These are phyloP conservation scores for Trypanosoma conorhini DNA, from an alignment of 208 protist genomes.

Conservation along the genomic window DNA sequence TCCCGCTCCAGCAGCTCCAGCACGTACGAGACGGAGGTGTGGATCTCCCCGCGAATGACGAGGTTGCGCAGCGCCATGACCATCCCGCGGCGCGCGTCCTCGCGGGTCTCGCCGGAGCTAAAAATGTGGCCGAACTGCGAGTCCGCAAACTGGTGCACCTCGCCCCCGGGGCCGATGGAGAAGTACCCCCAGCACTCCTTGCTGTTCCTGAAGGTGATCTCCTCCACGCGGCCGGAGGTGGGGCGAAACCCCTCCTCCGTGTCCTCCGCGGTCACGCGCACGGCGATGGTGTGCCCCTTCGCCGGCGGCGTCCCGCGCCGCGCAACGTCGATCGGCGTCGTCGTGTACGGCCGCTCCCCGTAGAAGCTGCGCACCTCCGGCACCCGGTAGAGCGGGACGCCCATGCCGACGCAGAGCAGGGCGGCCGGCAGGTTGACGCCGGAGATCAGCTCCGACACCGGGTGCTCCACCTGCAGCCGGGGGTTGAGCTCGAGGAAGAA, in stretches of 20 bases:
- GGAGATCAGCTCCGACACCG: slow-evolving; percentile 97
- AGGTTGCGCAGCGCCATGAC: slow-evolving; percentile 94
- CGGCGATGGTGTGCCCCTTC: slow-evolving; percentile 95
- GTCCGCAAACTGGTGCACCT: slow-evolving; percentile 95
- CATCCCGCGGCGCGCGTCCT: slow-evolving; percentile 94
- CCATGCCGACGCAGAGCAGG: slow-evolving; percentile 97
- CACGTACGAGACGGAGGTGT: slow-evolving; percentile 95
- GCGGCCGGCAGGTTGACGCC: slow-evolving; percentile 96
- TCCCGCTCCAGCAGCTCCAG: slow-evolving; percentile 82
- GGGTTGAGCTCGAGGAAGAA: slow-evolving; percentile 99
- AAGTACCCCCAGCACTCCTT: slow-evolving; percentile 99
- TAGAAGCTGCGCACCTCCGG: slow-evolving; percentile 96
- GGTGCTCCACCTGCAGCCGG: slow-evolving; percentile 98
- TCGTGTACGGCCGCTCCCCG: slow-evolving; percentile 70
- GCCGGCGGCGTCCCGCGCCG: slow-evolving; percentile 45
- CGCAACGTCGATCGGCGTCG: slow-evolving; percentile 90
- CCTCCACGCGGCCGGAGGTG: slow-evolving; percentile 93
- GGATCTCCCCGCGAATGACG: slow-evolving; percentile 95
- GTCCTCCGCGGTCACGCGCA: slow-evolving; percentile 97
- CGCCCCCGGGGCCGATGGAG: slow-evolving; percentile 85
- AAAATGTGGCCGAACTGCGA: slow-evolving; percentile 99
- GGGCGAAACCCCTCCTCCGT: slow-evolving; percentile 97
- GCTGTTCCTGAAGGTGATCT: slow-evolving; percentile 95
- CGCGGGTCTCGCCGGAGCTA: slow-evolving; percentile 91
- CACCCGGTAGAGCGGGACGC: slow-evolving; percentile 94